Percentiles rank a stretch among this genome's conserved stretches.
phyloP scores from a whole-genome alignment of 805 yeast species.

The Jamesozyma jinghongensis region DNA sequence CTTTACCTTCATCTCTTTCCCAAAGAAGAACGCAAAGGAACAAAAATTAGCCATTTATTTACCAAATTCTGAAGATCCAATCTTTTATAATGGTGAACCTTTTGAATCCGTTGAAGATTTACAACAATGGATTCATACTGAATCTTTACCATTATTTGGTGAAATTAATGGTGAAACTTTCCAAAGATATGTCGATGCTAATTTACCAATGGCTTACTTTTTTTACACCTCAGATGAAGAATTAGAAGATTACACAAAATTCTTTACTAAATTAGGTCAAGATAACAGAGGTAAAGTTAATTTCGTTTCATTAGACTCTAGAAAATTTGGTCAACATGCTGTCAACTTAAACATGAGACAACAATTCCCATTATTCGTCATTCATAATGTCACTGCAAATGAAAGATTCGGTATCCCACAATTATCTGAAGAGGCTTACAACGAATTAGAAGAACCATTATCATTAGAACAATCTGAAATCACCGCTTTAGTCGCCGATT shows the following conservation, averaged over 20 bases:
- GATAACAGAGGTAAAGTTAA: conserved; percentile 69
- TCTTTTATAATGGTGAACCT: conserved; percentile 13
- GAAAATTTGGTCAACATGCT: conserved; percentile 79
- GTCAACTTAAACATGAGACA: conserved; percentile 77
- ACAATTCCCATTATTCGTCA: conserved; percentile 82
- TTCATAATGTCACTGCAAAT: conserved; percentile 63
- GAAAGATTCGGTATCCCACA: conserved; percentile 74
- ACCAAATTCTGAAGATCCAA: conserved; percentile 25
- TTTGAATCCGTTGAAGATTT: conserved; percentile 36
- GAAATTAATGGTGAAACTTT: conserved; percentile 80
- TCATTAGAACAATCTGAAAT: conserved; percentile 46
- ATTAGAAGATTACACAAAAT: conserved; percentile 44
- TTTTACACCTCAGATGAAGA: conserved; percentile 69
- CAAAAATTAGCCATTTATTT: conserved; percentile 28
- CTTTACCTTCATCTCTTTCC: conserved; percentile 45
- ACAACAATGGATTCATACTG: conserved; percentile 32
- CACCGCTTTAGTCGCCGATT: conserved; percentile 53
- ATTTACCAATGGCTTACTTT: conserved; percentile 78
- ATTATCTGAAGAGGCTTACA: conserved; percentile 27
- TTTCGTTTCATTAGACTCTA: conserved; percentile 83
- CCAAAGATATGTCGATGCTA: conserved; percentile 59
- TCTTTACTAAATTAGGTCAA: conserved; percentile 58
- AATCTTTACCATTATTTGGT: conserved; percentile 25
- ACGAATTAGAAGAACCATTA: conserved; percentile 16
- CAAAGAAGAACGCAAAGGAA: conserved; percentile 30